These are phyloP conservation scores for Xylariaceae sp. DNA, from an alignment of 2,329 filamentous ascomycete genomes.

Conservation along the genomic window DNA sequence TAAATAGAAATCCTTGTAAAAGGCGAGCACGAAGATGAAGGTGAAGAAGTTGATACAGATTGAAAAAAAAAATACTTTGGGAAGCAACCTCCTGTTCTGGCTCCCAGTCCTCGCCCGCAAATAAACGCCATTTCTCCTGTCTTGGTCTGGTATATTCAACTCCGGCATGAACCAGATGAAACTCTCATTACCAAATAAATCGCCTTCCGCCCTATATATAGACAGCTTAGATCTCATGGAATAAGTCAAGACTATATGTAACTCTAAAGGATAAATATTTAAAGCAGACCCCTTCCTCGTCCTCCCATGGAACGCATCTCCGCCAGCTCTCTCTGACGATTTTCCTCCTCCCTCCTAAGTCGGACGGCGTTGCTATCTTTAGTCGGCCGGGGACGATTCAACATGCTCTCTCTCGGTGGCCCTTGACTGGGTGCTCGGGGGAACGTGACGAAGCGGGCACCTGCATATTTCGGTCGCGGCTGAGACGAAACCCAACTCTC, in stretches of 20 bases:
- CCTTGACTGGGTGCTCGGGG: constrained; percentile 23
- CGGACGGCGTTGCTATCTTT: neutral
- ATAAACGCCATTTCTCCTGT: no score
- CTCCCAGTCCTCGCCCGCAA: no score
- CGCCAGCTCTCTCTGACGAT: neutral
- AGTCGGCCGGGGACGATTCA: constrained; percentile 10
- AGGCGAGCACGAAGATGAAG: no score
- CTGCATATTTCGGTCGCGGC: constrained; percentile 22
- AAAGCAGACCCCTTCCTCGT: neutral
- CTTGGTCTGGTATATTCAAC: neutral
- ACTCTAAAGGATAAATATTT: no score
- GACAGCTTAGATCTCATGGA: neutral
- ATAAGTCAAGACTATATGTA: neutral
- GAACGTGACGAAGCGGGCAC: constrained; percentile 28
- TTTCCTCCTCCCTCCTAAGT: constrained; percentile 2
- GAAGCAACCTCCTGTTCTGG: no score
- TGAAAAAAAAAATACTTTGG: no score
- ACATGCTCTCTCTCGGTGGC: constrained; percentile 16
- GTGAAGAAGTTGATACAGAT: no score
- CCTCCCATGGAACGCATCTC: neutral
- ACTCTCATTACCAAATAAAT: no score
- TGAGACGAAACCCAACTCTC: neutral
- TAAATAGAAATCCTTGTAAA: no score
- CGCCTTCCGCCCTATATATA: no score
- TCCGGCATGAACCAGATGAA: neutral